Base-by-base conservation (phyloP, 2,329 filamentous ascomycete species). In the Acarospora socialis region DNA sequence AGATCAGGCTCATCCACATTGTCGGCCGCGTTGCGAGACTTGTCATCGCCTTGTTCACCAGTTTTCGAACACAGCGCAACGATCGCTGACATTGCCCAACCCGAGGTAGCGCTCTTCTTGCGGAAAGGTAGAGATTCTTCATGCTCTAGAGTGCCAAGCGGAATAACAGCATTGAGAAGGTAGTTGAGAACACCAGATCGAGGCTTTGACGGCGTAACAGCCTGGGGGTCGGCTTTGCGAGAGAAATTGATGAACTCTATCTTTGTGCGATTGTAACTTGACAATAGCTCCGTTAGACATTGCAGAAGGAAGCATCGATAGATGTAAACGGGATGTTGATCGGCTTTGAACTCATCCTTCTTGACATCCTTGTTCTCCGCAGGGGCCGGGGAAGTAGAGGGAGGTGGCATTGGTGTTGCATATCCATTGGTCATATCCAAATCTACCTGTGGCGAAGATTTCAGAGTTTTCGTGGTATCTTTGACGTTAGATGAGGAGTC, bases 171-270 rank as follows among this genome's bases (percentile, higher is more conserved):
- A 45, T 81, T 84, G 29, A 98, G 71, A 21, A 98, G 66, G 49
- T 98, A 98, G 53, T 95, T 94, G 40, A 98, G 63, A 25, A 95
- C 79, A 40, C 81, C 84, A 7, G 87, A 86, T 23, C 90, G 76
- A 34, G 90, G 90, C 55, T 95, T 95, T 10, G 92, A 86, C 4
- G 90, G 90, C 2, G 90, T 95, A 33, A 74, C 76, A 7, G 77
- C 77, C 44, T 82, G 77, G 26, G 83, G 69, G 28, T 87, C 82
- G 5, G 82, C 78, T 49, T 86, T 93, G 38, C 87, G 77, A 43
- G 92, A 95, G 60, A 94, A 98, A 54, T 94, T 95, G 62, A 99
- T 94, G 52, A 99, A 95, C 52, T 98, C 92, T 25, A 98, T 73
- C 65, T 99, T 99, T 6, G 84, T 82, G 33, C 84, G 76, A 45